A percentile compares a stretch with the other conserved stretches of the same genome.
These are phyloP conservation scores for Aspergillus novofumigatus DNA, from an alignment of 2,329 filamentous ascomycete species.

Conservation along the genomic window DNA sequence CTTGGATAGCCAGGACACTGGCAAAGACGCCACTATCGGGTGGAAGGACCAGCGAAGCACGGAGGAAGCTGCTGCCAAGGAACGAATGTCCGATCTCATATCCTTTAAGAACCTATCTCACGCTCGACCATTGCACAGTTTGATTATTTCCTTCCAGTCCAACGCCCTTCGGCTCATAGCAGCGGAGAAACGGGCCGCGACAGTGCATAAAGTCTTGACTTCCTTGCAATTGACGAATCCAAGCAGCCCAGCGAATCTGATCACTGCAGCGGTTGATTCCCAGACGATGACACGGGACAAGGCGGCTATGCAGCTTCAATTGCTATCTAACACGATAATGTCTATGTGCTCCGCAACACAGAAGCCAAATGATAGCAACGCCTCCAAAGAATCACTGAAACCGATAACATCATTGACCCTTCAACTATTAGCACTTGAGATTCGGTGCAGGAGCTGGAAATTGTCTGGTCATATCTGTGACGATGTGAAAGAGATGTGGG, in stretches of 20 bases:
- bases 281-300: constrained; percentile 36
- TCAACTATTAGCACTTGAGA: constrained; percentile 41
- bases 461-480: constrained; percentile 40
- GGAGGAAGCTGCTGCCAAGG: constrained; percentile 29
- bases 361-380: constrained; percentile 10
- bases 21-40: constrained; percentile 13
- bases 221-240: constrained; percentile 31
- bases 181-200: constrained; percentile 29
- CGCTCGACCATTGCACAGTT: constrained; percentile 23
- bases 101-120: constrained; percentile 28
- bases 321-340: constrained; percentile 39
- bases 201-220: constrained; percentile 28
- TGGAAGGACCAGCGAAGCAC: constrained; percentile 9
- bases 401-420: constrained; percentile 31
- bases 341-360: constrained; percentile 28
- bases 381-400: constrained; percentile 22
- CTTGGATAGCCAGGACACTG: constrained; percentile 19
- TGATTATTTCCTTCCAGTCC: constrained; percentile 39
- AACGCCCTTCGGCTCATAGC: constrained; percentile 38
- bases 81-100: constrained; percentile 36
- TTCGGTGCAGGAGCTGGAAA: constrained; percentile 41
- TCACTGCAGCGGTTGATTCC: constrained; percentile 34
- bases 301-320: constrained; percentile 42
- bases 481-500: constrained; percentile 39
- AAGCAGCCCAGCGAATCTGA: constrained; percentile 39